Base-by-base conservation (phyloP, 164 flowering plant species). In the Sextonia rubra region DNA sequence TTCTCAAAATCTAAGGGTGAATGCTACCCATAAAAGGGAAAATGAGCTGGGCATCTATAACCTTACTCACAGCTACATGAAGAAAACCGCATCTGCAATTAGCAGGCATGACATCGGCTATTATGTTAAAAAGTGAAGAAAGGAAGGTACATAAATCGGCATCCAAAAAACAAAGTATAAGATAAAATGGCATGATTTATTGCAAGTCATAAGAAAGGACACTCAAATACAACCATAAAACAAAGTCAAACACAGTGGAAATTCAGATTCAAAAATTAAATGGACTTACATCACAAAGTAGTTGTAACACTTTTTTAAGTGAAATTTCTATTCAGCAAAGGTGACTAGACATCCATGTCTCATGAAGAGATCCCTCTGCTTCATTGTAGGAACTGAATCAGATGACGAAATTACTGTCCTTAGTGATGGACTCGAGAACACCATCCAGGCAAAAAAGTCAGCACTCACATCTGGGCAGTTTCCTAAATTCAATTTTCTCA, bases 401-500 rank as follows among this genome's bases (percentile, higher is more conserved):
- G 47, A 17, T 2, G 86, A 82, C 12, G 77, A 75, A 7, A 78
- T 61, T 25, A 83, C 52, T 69, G 72, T 83, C 83, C 75, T 71
- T 11, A 80, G 76, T 23, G 83, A 79, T 47, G 78, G 66, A 63
- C 75, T 71, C 6, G 81, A 24, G 63, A 76, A 74, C 64, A 83
- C 82, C 76, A 83, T 70, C 80, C 78, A 77, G 73, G 71, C 70
- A 56, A 78, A 47, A 26, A 70, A 11, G 20, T 64, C 76, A 12
- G 32, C n/a, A 37, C 71, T 61, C 26, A 78, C 70, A 23, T 74
- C 74, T 18, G 65, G 47, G 74, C 88, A 87, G 12, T 71, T 65
- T 25, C 58, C 80, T 83, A 88, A 68, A 55, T 79, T 85, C 73
- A 90, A 68, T 77, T 84, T 88, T 78, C 27, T 66, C 69, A 66